A percentile compares a stretch with the other conserved stretches of the same genome.
These are phyloP conservation scores for Paramecium biaurelia DNA, from an alignment of 73 alveolate species.

Conservation along the genomic window DNA sequence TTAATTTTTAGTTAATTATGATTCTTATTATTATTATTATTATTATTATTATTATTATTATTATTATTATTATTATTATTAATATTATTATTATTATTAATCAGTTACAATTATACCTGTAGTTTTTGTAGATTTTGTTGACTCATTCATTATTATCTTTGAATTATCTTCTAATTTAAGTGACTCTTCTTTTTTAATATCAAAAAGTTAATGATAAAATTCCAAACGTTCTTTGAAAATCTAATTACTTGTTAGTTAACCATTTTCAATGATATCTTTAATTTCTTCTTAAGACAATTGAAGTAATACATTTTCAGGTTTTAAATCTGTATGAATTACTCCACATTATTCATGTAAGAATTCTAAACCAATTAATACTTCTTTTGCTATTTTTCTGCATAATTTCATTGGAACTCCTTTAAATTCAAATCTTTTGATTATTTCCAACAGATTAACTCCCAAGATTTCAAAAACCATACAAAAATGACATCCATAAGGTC, in stretches of 20 bases:
- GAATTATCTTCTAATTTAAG: neutral
- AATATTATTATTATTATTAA: too few relatives aligned
- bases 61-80: neutral
- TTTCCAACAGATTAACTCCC: slow-evolving; percentile 85
- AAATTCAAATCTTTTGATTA: slow-evolving; percentile 80
- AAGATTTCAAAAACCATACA: slow-evolving; percentile 89
- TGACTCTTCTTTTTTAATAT: slow-evolving; percentile 7
- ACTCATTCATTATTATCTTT: neutral
- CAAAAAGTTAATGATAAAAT: slow-evolving; percentile 49
- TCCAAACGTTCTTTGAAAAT: slow-evolving; percentile 48
- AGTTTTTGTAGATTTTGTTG: neutral
- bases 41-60: neutral
- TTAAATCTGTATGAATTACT: slow-evolving; percentile 91
- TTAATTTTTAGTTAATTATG: neutral
- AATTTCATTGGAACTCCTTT: slow-evolving; percentile 85
- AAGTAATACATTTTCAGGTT: slow-evolving; percentile 63
- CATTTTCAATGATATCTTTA: slow-evolving; percentile 56
- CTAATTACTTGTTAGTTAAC: slow-evolving; percentile 40
- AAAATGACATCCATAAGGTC: slow-evolving; percentile 91
- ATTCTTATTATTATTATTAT: neutral
- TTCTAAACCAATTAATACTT: slow-evolving; percentile 76
- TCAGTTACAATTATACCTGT: neutral
- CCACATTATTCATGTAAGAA: slow-evolving; percentile 77
- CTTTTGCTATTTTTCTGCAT: slow-evolving; percentile 80
- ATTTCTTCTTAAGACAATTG: slow-evolving; percentile 58